phyloP scores from a whole-genome alignment of 2,329 filamentous ascomycete species.

The Arthroderma sp. region DNA sequence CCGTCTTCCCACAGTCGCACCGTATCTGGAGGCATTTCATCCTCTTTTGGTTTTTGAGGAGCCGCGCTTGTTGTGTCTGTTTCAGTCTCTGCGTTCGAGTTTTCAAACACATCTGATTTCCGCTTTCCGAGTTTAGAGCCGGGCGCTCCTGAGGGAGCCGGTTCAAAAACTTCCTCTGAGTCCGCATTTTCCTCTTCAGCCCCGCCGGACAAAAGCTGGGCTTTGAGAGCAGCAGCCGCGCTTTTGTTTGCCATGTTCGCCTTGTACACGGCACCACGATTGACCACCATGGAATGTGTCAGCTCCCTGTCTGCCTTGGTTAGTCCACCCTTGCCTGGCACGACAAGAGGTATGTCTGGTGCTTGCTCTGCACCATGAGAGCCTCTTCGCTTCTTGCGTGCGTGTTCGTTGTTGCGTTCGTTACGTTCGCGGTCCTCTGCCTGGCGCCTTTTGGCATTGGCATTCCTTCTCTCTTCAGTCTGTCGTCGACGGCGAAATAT shows the following conservation, averaged over 20 bases:
- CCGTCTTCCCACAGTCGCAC: constrained; percentile 91
- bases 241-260: constrained; percentile 84
- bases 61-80: constrained; percentile 43
- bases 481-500: constrained; percentile 86
- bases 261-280: constrained; percentile 52
- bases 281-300: constrained; percentile 81
- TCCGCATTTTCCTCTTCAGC: constrained; percentile 18
- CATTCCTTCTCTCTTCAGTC: constrained; percentile 70
- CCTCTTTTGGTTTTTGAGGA: constrained; percentile 31
- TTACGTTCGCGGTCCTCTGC: constrained; percentile 51
- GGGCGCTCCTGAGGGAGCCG: constrained; percentile 17
- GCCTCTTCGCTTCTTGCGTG: constrained; percentile 33
- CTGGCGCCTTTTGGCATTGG: constrained; percentile 65
- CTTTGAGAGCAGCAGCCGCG: constrained; percentile 77
- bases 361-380: constrained; percentile 33
- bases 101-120: constrained; percentile 59
- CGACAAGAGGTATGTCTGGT: constrained; percentile 44
- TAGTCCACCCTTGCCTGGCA: constrained; percentile 43
- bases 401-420: constrained; percentile 23
- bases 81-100: constrained; percentile 45
- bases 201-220: constrained; percentile 51
- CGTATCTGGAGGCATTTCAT: constrained; percentile 61
- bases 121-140: constrained; percentile 36
- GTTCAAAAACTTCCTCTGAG: constrained; percentile 17
- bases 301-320: constrained; percentile 48